Base-by-base conservation (phyloP, 352 stramenopile species). In the Phytophthora foliorum region DNA sequence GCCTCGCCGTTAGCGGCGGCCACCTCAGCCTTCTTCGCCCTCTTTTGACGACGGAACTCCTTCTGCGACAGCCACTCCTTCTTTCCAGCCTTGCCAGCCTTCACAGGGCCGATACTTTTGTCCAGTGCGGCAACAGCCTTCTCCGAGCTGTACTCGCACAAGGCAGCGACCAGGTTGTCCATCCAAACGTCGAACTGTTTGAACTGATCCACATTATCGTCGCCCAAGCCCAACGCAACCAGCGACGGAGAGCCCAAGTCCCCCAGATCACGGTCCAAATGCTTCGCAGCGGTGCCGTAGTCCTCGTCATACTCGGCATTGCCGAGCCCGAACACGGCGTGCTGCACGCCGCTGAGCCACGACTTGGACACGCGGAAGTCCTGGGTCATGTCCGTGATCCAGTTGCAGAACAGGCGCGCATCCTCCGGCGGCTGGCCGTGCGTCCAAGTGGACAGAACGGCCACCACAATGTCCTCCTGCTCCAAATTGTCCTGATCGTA, bases 401-500 rank as follows among this genome's bases (percentile, higher is more conserved):
- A 97, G 21, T 77, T 80, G 71, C 86, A 96, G 63, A 97, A 96
- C 34, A 93, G 67, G 10, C 78, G 75, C 21, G 88, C 88, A 52
- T 91, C 86, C 58, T 95, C 77, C 4, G 90, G 90, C 1, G 91
- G 86, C 27, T 78, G 68, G 36, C 91, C 91, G 22, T 89, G 77
- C 29, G 87, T 93, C 88, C 89, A 97, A 21, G 91, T 97, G 21
- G 90, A 94, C 64, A 97, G 63, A 51, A 97, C 82, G 1, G 85
- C 86, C 19, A 97, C 80, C 42, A 97, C 86, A 41, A 97, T 86
- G 24, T 68, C 46, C 42, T 97, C 90, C 27, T 95, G 85, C 82
- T 97, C 91, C 39, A 97, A 68, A 64, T 97, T 95, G 75, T 97
- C 90, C 59, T 94, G 88, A 46, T 95, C 89, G 58, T 94, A 95